These are phyloP conservation scores for Elsinoe fawcettii DNA, from an alignment of 2,329 filamentous ascomycete species.

Conservation along the genomic window DNA sequence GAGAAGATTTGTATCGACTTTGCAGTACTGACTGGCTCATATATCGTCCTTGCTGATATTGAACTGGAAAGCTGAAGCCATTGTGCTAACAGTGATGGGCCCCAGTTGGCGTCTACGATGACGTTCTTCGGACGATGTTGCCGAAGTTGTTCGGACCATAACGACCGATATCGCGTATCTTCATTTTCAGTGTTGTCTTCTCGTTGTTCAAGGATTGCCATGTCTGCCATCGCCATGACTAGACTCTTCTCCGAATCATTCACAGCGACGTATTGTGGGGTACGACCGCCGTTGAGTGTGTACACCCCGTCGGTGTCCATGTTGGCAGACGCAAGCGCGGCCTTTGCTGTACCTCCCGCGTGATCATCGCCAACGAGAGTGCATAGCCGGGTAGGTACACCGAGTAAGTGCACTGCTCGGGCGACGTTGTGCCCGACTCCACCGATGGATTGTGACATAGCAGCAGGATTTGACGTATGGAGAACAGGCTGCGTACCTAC, in stretches of 20 bases:
- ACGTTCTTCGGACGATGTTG: constrained; percentile 62
- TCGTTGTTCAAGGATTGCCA: constrained; percentile 62
- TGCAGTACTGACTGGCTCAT: constrained; percentile 79
- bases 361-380: constrained; percentile 74
- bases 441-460: constrained; percentile 74
- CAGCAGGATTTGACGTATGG: constrained; percentile 79
- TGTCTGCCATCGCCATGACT: constrained; percentile 90
- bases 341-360: constrained; percentile 65
- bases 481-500: constrained; percentile 42
- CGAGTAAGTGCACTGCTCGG: constrained; percentile 66
- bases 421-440: constrained; percentile 92
- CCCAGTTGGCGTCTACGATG: constrained; percentile 85
- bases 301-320: constrained; percentile 59
- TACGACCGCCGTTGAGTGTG: constrained; percentile 50
- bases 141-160: constrained; percentile 55
- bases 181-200: constrained; percentile 33
- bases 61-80: constrained; percentile 59
- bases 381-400: constrained; percentile 61
- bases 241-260: constrained; percentile 80
- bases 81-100: constrained; percentile 52
- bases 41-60: constrained; percentile 56
- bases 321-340: constrained; percentile 55
- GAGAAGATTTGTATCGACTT: constrained; percentile 67
- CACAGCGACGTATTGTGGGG: constrained; percentile 84
- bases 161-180: constrained; percentile 17